Evolutionary conservation across 208 protist species (phyloP).

Genomic region (Leishmania arabica): DNA sequence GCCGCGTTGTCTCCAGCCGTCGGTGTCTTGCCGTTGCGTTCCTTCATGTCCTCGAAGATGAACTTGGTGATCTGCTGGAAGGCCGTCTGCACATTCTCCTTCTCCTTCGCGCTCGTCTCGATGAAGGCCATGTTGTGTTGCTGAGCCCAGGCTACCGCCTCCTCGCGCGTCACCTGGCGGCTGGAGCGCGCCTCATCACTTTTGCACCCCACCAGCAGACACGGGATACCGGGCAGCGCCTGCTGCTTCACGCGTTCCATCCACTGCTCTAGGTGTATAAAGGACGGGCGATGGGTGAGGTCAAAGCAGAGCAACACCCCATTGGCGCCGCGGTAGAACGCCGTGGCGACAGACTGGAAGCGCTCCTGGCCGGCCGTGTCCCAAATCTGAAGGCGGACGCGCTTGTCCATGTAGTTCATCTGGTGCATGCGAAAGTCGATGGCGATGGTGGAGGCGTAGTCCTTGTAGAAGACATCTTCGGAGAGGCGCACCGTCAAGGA

Average conservation of each 20-base stretch:
- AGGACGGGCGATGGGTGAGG: constrained; percentile 96
- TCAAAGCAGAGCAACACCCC: constrained; percentile 98
- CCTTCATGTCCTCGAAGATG: constrained; percentile 92
- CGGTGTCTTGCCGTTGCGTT: constrained; percentile 63
- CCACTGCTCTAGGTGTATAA: constrained; percentile 97
- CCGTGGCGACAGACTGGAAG: constrained; percentile 91
- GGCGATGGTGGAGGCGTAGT: constrained; percentile 89
- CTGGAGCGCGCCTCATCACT: constrained; percentile 90
- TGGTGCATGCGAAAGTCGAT: constrained; percentile 93
- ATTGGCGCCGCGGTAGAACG: constrained; percentile 94
- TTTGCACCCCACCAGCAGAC: constrained; percentile 97
- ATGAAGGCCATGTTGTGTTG: constrained; percentile 90
- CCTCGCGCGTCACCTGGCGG: constrained; percentile 85
- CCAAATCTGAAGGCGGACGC: constrained; percentile 92
- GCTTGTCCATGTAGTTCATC: constrained; percentile 92
- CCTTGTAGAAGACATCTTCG: constrained; percentile 92
- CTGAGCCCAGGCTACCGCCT: constrained; percentile 83
- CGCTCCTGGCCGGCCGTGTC: constrained; percentile 93
- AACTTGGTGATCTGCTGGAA: constrained; percentile 91
- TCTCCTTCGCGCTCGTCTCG: constrained; percentile 93
- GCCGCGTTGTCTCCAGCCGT: constrained; percentile 37
- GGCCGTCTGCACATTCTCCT: constrained; percentile 90
- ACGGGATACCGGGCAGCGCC: constrained; percentile 91
- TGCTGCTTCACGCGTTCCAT: constrained; percentile 96
- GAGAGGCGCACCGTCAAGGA: constrained; percentile 91